Percentiles rank a stretch among this genome's conserved stretches.
Conservation (phyloP, 1,284 basidiomycete species). For the Blastosporella zonata region DNA sequence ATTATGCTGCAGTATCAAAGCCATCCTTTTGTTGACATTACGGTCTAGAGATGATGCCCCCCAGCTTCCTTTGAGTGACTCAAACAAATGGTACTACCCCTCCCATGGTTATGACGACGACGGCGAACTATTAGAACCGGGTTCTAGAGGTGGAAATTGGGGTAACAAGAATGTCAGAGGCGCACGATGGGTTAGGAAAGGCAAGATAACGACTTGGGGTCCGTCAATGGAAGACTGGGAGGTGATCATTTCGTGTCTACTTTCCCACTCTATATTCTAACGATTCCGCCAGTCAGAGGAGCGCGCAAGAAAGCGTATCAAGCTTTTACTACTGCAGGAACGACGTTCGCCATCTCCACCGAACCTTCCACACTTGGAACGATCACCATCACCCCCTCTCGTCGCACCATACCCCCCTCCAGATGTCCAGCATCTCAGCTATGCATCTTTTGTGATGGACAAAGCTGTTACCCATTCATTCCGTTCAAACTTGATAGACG, state of each 20-base stretch:
- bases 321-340: constrained; percentile 56
- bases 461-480: constrained; percentile 79
- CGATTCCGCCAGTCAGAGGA: constrained; percentile 60
- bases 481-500: constrained; percentile 70
- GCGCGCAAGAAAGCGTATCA: constrained; percentile 74
- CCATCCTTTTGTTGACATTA: constrained; percentile 12
- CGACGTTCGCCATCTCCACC: constrained; percentile 58
- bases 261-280: constrained; percentile 7
- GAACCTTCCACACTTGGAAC: constrained; percentile 50
- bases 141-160: constrained; percentile 67
- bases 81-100: constrained; percentile 76
- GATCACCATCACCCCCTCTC: constrained; percentile 56
- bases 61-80: constrained; percentile 59
- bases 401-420: constrained; percentile 69
- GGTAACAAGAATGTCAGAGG: constrained; percentile 67
- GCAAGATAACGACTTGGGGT: constrained; percentile 77
- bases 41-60: constrained; percentile 29
- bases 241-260: constrained; percentile 40
- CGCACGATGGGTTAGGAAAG: constrained; percentile 71
- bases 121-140: constrained; percentile 48
- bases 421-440: constrained; percentile 61
- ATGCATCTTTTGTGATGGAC: constrained; percentile 81
- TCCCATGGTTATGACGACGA: constrained; percentile 63
- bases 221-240: constrained; percentile 80
- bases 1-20: constrained; percentile 11